Conservation (phyloP, 2,329 filamentous ascomycete species). For the Aureobasidium sp. region DNA sequence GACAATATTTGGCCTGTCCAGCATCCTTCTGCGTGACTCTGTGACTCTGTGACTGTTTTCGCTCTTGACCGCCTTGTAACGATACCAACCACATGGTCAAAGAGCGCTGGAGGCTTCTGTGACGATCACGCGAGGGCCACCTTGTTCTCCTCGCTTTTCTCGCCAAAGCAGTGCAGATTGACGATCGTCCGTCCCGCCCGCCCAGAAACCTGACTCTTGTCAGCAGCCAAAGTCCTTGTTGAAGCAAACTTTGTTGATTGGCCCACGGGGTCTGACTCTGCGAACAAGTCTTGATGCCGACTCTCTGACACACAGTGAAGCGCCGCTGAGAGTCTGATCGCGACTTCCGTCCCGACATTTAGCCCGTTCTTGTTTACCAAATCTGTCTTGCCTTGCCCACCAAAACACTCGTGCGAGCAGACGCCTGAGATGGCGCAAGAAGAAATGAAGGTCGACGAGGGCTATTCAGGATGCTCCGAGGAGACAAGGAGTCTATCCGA, state of each 20-base stretch:
- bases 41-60: not conserved
- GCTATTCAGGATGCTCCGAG: conserved; percentile 60
- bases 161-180: not conserved
- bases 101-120: not conserved
- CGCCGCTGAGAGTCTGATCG: not conserved
- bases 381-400: not conserved
- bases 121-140: conserved; percentile 2
- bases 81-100: not conserved
- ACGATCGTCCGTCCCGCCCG: conserved; percentile 8
- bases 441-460: conserved; percentile 60
- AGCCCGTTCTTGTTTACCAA: conserved; percentile 9
- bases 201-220: conserved; percentile 1
- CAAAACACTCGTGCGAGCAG: not conserved
- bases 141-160: conserved; percentile 5
- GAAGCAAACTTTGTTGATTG: conserved; percentile 6
- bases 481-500: conserved; percentile 51
- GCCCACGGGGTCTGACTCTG: conserved; percentile 11
- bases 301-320: not conserved
- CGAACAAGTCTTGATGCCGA: not conserved
- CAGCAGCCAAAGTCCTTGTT: not conserved
- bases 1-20: not conserved
- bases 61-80: not conserved
- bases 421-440: conserved; percentile 2
- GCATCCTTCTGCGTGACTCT: not conserved
- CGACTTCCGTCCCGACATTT: conserved; percentile 10